These are phyloP conservation scores for Penstemon newberryi DNA, from an alignment of 257 asterid species.

Conservation along the genomic window DNA sequence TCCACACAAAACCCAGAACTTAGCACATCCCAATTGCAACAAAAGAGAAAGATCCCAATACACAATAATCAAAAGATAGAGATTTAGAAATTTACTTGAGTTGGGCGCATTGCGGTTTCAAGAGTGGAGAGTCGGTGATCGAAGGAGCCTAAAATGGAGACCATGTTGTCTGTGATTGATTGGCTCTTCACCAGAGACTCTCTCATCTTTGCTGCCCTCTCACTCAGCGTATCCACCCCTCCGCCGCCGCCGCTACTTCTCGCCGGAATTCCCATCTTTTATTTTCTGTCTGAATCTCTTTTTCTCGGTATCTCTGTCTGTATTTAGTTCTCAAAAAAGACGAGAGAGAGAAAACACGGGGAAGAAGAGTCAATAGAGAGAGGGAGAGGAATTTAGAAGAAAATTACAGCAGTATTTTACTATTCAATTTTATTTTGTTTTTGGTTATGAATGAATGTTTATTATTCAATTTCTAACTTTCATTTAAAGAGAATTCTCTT, in stretches of 20 bases:
- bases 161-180: constrained; percentile 66
- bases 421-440: too few species aligned
- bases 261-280: constrained; percentile 54
- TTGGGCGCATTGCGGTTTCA: constrained; percentile 78
- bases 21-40: constrained; percentile 26
- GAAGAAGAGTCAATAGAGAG: constrained; percentile 11
- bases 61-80: background rate
- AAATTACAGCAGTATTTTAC: too few species aligned
- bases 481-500: too few species aligned
- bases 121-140: constrained; percentile 75
- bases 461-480: too few species aligned
- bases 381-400: background rate
- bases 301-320: constrained; percentile 14
- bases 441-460: too few species aligned
- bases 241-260: constrained; percentile 35
- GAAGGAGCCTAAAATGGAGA: constrained; percentile 66
- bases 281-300: background rate
- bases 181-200: constrained; percentile 67
- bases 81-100: constrained; percentile 39
- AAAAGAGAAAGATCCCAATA: background rate
- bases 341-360: constrained; percentile 32
- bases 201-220: constrained; percentile 62
- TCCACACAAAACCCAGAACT: constrained; percentile 25
- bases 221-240: constrained; percentile 43
- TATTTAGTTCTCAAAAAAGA: constrained; percentile 5